phyloP scores from a whole-genome alignment of 139 green algal species.

The Chlamydomonas sp. region DNA sequence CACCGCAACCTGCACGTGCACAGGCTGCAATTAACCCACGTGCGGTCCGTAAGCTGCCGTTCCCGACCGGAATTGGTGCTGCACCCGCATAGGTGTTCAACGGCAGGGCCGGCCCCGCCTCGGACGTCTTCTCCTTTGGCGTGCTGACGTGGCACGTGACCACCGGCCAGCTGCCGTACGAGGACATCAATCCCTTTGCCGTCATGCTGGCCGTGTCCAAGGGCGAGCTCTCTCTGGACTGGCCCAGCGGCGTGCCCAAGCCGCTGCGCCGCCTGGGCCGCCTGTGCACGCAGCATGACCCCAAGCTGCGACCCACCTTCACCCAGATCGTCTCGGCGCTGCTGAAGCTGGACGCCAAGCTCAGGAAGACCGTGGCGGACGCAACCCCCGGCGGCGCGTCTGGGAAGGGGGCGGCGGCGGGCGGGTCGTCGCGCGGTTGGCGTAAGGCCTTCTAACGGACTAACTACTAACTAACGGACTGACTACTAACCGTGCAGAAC shows the following conservation, averaged over 20 bases:
- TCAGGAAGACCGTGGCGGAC: background rate
- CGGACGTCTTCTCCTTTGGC: slow-evolving; percentile 50
- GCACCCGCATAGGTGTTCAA: slow-evolving; percentile 13
- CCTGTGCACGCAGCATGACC: slow-evolving; percentile 41
- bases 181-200: slow-evolving; percentile 35
- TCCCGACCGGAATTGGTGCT: no score
- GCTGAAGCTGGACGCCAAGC: background rate
- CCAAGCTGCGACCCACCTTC: slow-evolving; percentile 41
- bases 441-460: no score
- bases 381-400: background rate
- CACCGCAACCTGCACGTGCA: background rate
- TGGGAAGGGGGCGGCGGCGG: background rate
- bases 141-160: slow-evolving; percentile 49
- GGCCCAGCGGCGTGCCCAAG: slow-evolving; percentile 23
- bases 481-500: no score
- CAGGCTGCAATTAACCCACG: no score
- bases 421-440: background rate
- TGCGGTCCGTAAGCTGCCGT: no score
- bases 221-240: slow-evolving; percentile 30
- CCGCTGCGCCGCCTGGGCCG: slow-evolving; percentile 33
- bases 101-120: slow-evolving; percentile 5
- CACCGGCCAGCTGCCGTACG: slow-evolving; percentile 31
- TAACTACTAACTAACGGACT: no score
- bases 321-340: slow-evolving; percentile 30
- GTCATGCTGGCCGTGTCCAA: slow-evolving; percentile 40